Conservation (phyloP, 1,284 basidiomycete genomes). For the Xerocomus cyaneibrunnescens region DNA sequence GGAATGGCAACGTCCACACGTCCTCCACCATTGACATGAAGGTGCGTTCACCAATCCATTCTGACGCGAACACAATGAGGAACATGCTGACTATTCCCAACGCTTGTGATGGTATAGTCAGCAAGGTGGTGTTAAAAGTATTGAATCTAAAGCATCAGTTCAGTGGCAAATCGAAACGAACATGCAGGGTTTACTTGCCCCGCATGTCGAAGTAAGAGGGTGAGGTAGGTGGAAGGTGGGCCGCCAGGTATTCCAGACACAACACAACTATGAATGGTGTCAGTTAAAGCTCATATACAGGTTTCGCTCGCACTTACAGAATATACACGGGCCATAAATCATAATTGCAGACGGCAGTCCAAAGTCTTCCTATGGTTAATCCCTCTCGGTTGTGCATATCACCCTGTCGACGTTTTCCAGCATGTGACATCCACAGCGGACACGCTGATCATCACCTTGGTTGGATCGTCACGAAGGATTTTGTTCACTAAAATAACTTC, state of each 20-base stretch:
- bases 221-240: slow-evolving; percentile 58
- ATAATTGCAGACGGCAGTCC: slow-evolving; percentile 58
- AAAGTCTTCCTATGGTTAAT: slow-evolving; percentile 54
- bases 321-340: slow-evolving; percentile 72
- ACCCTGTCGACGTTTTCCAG: slow-evolving; percentile 36
- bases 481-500: slow-evolving; percentile 54
- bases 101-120: slow-evolving; percentile 55
- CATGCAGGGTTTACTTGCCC: slow-evolving; percentile 37
- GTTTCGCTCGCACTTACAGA: slow-evolving; percentile 35
- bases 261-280: slow-evolving; percentile 36
- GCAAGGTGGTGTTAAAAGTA: slow-evolving; percentile 60
- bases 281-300: not conserved
- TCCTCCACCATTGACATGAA: slow-evolving; percentile 49
- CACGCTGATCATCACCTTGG: slow-evolving; percentile 43
- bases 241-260: slow-evolving; percentile 48
- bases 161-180: not conserved
- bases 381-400: slow-evolving; percentile 82
- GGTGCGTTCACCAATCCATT: slow-evolving; percentile 46
- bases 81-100: slow-evolving; percentile 46
- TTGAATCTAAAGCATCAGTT: slow-evolving; percentile 43
- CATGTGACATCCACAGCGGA: not conserved
- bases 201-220: slow-evolving; percentile 56
- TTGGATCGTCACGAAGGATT: slow-evolving; percentile 70
- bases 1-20: slow-evolving; percentile 44
- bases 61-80: slow-evolving; percentile 44